A percentile compares a stretch with the other conserved stretches of the same genome.
phyloP scores from a whole-genome alignment of 495 filamentous ascomycete genomes.

The Terfezia boudieri region DNA sequence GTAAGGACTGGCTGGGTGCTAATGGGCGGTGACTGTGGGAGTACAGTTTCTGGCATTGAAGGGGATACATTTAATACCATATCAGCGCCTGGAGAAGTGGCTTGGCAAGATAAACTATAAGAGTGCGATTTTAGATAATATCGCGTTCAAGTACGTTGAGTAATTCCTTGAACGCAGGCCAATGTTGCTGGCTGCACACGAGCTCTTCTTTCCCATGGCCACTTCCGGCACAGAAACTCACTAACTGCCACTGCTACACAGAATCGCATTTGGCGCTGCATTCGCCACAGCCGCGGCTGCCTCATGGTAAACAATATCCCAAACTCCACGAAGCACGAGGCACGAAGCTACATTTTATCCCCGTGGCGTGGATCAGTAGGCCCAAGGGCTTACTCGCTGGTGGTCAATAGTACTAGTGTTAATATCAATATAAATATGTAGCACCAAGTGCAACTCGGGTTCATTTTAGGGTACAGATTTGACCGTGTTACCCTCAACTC shows the following conservation, averaged over 20 bases:
- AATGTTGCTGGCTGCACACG: no score
- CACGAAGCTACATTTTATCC: no score
- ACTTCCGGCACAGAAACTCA: background rate
- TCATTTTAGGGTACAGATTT: no score
- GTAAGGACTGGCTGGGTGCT: no score
- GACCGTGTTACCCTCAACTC: no score
- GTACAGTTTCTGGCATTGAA: background rate
- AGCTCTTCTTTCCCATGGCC: background rate
- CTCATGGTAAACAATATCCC: no score
- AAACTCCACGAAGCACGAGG: no score
- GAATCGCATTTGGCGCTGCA: background rate
- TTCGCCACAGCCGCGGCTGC: background rate
- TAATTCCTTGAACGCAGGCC: background rate
- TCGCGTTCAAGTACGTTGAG: background rate
- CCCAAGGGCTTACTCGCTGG: no score
- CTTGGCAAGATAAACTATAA: background rate
- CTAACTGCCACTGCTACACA: background rate
- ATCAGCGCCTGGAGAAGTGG: background rate
- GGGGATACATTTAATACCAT: background rate
- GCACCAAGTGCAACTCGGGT: no score
- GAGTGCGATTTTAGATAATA: background rate
- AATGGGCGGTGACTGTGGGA: background rate
- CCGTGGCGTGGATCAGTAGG: no score
- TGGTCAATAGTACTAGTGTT: no score
- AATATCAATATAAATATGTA: no score